Evolutionary conservation across 2,329 filamentous ascomycete genomes (phyloP).

Genomic region (Diplodia intermedia): DNA sequence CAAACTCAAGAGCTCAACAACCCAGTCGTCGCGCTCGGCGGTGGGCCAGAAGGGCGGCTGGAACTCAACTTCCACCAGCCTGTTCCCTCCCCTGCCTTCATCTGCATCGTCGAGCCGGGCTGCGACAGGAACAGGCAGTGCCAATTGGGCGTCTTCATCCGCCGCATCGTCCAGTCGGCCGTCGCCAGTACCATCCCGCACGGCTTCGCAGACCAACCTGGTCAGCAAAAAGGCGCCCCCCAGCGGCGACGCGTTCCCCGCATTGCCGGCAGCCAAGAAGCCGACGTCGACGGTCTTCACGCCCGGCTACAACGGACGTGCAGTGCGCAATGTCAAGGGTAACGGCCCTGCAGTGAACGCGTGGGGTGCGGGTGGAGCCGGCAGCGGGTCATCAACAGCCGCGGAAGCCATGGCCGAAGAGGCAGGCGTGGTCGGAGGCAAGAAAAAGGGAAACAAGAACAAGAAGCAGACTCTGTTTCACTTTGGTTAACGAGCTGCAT

Average conservation of each 20-base stretch:
- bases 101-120: slow-evolving; percentile 26
- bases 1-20: slow-evolving; percentile 72
- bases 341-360: slow-evolving; percentile 49
- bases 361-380: slow-evolving; percentile 47
- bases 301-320: slow-evolving; percentile 56
- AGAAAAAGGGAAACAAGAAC: slow-evolving; percentile 58
- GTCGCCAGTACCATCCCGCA: slow-evolving; percentile 48
- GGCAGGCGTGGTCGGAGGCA: slow-evolving; percentile 40
- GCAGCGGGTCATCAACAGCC: slow-evolving; percentile 34
- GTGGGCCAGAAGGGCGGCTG: slow-evolving; percentile 65
- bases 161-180: slow-evolving; percentile 44
- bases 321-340: slow-evolving; percentile 50
- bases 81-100: slow-evolving; percentile 45
- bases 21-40: slow-evolving; percentile 68
- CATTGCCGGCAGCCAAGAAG: slow-evolving; percentile 79
- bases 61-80: slow-evolving; percentile 49
- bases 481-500: slow-evolving; percentile 49
- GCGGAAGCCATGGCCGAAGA: slow-evolving; percentile 36
- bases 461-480: slow-evolving; percentile 60
- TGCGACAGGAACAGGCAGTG: slow-evolving; percentile 38
- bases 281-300: slow-evolving; percentile 63
- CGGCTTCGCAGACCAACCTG: slow-evolving; percentile 39
- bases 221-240: slow-evolving; percentile 34
- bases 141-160: slow-evolving; percentile 38
- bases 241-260: slow-evolving; percentile 74